Evolutionary conservation across 129 eudicot species (phyloP), one percentile per base, ranked within the genome.

Genomic region (Centaurea solstitialis): DNA sequence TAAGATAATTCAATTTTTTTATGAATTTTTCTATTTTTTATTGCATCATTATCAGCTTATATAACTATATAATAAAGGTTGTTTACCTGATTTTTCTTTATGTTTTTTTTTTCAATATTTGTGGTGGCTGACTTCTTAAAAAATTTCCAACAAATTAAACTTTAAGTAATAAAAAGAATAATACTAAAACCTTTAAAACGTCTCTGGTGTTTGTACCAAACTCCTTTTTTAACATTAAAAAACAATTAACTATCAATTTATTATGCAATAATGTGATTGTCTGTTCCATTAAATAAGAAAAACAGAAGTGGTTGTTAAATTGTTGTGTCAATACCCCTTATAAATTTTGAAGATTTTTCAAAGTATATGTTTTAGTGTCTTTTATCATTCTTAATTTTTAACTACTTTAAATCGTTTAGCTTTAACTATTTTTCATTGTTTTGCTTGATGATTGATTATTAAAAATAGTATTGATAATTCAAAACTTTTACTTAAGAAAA

Each of bases 201-300:
- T 57, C 70, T 53, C 76, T 17, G 22, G 7, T 50, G 76, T 57
- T 21, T 76, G 53, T 70, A 69, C 82, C 76, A 79, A 79, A 50
- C 76, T 33, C 30, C 30, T 30, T 33, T 70, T 30, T 50, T 47
- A 3, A 7, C 59, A 69, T 50, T 10, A 70, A 33, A 70, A 59
- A n/a, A 50, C 53, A 38, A 72, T 80, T 22, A 72, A 38, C 5
- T 79, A 18, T 37, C 41, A 40, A 80, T 80, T 62, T 39, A 62
- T 73, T 18, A 24, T 61, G 50, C 24, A 64, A 59, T 80, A 39
- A 72, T 72, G 73, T 80, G 61, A 53, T 15, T 61, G 73, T 17
- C 79, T n/a, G 4, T 62, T 80, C 73, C 38, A 22, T 57, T 64
- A 59, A 61, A 80, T 40, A 72, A 39, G 45, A 67, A 38, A 73